phyloP scores from a whole-genome alignment of 1,139 yeast species.

The Yamadazyma atlantica region DNA sequence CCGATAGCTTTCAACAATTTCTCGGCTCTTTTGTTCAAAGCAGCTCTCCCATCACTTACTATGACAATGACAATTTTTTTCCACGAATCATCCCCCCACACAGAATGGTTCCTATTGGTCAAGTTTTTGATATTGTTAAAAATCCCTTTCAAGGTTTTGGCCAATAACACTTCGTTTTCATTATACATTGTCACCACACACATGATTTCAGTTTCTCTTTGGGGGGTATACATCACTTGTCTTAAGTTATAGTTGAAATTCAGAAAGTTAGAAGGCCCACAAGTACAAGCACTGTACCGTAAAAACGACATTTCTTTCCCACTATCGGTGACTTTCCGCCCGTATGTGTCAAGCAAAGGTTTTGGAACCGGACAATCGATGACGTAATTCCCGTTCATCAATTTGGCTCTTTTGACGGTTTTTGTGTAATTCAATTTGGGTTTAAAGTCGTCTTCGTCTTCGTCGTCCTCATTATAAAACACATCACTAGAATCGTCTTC shows the following conservation, averaged over 20 bases:
- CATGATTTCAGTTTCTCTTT: constrained; percentile 70
- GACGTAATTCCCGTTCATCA: constrained; percentile 72
- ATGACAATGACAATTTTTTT: constrained; percentile 72
- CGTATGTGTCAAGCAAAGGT: constrained; percentile 54
- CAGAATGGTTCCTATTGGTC: constrained; percentile 54
- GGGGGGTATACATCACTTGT: constrained; percentile 64
- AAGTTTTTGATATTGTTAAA: constrained; percentile 71
- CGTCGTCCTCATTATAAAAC: constrained; percentile 21
- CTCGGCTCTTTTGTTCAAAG: constrained; percentile 63
- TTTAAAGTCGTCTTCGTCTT: constrained; percentile 41
- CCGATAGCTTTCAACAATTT: constrained; percentile 72
- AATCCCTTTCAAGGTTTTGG: constrained; percentile 73
- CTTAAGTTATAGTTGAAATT: constrained; percentile 61
- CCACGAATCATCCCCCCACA: constrained; percentile 84
- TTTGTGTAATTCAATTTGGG: constrained; percentile 46
- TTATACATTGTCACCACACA: constrained; percentile 80
- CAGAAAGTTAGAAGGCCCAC: constrained; percentile 68
- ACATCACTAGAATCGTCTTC: constrained; percentile 12
- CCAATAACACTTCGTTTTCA: constrained; percentile 72
- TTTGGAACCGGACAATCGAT: constrained; percentile 78
- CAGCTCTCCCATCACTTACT: constrained; percentile 76
- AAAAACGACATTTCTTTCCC: constrained; percentile 70
- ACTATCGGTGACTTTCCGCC: constrained; percentile 44
- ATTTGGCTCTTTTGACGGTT: constrained; percentile 50
- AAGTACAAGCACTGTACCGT: constrained; percentile 81